A percentile compares a stretch with the other conserved stretches of the same genome.
Conservation (phyloP, 225 moss, liverwort and hornwort species). For the Antitrichia curtipendula region DNA sequence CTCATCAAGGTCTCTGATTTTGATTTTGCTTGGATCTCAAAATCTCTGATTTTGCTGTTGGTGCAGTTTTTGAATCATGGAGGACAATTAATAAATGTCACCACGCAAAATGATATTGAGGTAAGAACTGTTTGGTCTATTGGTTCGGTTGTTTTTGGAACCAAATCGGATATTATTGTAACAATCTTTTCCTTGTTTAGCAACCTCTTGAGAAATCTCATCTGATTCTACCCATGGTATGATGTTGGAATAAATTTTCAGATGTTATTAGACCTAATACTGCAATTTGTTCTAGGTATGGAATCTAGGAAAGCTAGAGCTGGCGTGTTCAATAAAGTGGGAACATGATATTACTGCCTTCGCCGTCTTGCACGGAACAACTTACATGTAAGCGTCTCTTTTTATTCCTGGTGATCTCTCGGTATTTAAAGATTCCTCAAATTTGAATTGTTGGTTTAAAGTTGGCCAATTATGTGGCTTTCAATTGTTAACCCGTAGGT, state of each 20-base stretch:
- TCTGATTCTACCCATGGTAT: neutral
- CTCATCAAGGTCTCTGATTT: neutral
- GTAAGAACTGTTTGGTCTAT: slow-evolving; percentile 18
- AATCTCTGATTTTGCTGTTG: neutral
- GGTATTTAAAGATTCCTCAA: neutral
- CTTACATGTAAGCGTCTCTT: slow-evolving; percentile 56
- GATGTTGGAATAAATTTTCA: neutral
- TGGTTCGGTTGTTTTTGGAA: neutral
- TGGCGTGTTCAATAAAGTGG: slow-evolving; percentile 62
- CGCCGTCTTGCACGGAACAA: slow-evolving; percentile 67
- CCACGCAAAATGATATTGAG: slow-evolving; percentile 85
- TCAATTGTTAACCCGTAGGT: neutral
- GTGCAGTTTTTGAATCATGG: slow-evolving; percentile 84
- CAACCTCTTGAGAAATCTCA: neutral
- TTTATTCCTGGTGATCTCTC: neutral
- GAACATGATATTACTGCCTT: slow-evolving; percentile 63
- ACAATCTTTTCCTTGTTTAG: neutral
- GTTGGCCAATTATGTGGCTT: neutral
- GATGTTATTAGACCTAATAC: neutral
- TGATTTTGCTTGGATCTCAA: neutral
- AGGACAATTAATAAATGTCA: slow-evolving; percentile 61
- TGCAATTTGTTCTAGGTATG: slow-evolving; percentile 49
- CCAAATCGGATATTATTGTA: neutral
- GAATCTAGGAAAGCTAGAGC: slow-evolving; percentile 56
- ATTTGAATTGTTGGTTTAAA: neutral